Evolutionary conservation across 148 eudicot species (phyloP), one percentile per base, ranked within the genome.

Genomic region (Diospyros kaki): DNA sequence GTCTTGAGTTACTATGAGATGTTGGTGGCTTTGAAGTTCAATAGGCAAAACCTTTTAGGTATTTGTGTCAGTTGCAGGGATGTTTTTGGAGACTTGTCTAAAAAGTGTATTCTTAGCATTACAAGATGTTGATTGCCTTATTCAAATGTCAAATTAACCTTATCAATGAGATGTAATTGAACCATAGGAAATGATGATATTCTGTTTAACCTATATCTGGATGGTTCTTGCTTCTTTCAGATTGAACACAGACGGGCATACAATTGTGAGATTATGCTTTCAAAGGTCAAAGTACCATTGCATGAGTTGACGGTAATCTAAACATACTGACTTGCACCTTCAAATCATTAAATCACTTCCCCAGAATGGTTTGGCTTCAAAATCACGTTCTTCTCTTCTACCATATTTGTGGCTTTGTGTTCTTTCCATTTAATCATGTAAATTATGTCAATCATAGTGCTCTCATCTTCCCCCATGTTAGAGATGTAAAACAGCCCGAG

Each of bases 261-360:
- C 76, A 94, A 94, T 83, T 94, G 98, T 81, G 98, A 94, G 78
- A 94, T 94, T 69, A 94, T 94, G 98, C 93, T 94, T 83, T 91
- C 98, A 69, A 91, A 91, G 88, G 97, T 94, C 76, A 94, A 91
- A 84, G 87, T 87, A 80, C 89, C 98, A 46, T 78, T 87, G 81
- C 83, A 75, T 60, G 92, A 94, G 52, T 77, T 94, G 70, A 83
- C 86, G 97, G 98, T 94, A 84, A 79, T 92, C 68, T 72, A 39
- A 75, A 43, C 10, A 2, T 68, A 17, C 43, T 63, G 58, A 64
- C 28, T 53, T 76, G 46, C 53, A 6, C 68, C 44, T 59, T 59
- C 38, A 39, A 1, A 51, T 51, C 1, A 38, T 8, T n/a, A 48
- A n/a, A 18, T 72, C 42, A 5, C 41, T 51, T 71, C 61, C 42